Evolutionary conservation across 345 rosid species (phyloP).

Genomic region (Capsella bursapastoris): DNA sequence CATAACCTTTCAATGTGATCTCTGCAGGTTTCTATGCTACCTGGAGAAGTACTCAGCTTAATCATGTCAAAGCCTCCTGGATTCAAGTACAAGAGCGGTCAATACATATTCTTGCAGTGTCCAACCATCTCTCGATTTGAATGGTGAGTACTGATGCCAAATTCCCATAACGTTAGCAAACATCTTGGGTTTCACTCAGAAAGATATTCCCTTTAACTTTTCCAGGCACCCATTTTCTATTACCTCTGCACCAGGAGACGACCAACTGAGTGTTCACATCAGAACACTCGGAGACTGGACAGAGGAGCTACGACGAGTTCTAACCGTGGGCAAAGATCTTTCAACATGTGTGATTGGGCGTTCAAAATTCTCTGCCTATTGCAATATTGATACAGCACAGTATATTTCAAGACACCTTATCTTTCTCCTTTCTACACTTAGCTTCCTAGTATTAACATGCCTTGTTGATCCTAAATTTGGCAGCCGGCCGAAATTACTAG

Average conservation of each 20-base stretch:
- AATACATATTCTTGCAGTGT: conserved; percentile 90
- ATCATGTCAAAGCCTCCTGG: conserved; percentile 89
- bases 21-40: conserved; percentile 77
- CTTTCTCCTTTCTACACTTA: conserved; percentile 19
- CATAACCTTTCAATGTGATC: conserved; percentile 21
- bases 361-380: conserved; percentile 58
- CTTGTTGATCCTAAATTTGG: conserved; percentile 21
- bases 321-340: conserved; percentile 59
- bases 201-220: conserved; percentile 22
- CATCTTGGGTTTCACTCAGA: conserved; percentile 25
- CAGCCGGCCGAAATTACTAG: conserved; percentile 74
- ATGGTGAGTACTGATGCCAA: conserved; percentile 57
- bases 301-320: conserved; percentile 69
- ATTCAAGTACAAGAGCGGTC: conserved; percentile 92
- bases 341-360: conserved; percentile 62
- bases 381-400: conserved; percentile 51
- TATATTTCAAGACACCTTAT: conserved; percentile 44
- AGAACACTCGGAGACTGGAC: conserved; percentile 97
- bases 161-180: background rate
- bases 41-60: conserved; percentile 86
- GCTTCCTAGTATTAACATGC: conserved; percentile 25
- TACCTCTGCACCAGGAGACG: conserved; percentile 94
- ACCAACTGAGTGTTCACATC: conserved; percentile 85
- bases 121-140: conserved; percentile 81
- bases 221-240: conserved; percentile 94